phyloP scores from a whole-genome alignment of 768 basidiomycete species.

The Vishniacozyma victoriae region DNA sequence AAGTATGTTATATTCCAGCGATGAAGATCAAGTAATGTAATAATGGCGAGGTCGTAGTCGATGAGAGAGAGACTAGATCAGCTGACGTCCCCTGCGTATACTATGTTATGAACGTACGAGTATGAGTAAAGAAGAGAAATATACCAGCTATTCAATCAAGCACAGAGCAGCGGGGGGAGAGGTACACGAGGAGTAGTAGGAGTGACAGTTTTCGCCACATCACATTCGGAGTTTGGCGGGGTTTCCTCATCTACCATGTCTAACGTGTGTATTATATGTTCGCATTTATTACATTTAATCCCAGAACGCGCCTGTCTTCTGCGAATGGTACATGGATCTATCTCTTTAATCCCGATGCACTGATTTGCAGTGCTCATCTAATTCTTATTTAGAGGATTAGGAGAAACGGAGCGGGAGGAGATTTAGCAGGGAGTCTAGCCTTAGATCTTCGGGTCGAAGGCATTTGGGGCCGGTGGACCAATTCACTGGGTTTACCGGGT shows the following conservation, averaged over 20 bases:
- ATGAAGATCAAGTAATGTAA: too few species aligned
- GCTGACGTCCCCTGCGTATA: background rate
- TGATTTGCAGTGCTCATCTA: slow-evolving; percentile 26
- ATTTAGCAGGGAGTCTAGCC: too few species aligned
- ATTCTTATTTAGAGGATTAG: slow-evolving; percentile 3
- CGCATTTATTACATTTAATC: slow-evolving; percentile 7
- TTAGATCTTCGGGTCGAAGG: too few species aligned
- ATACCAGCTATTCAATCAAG: too few species aligned
- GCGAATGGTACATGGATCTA: background rate
- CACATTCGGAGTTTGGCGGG: background rate
- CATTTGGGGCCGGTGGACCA: too few species aligned
- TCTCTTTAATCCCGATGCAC: slow-evolving; percentile 32
- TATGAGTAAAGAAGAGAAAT: background rate
- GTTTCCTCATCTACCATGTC: background rate
- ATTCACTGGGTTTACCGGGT: too few species aligned
- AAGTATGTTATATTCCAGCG: too few species aligned
- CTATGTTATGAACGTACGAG: background rate
- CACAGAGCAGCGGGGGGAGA: background rate
- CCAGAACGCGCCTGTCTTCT: background rate
- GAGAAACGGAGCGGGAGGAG: slow-evolving; percentile 45
- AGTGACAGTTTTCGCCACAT: background rate
- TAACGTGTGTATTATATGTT: background rate
- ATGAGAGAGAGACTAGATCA: background rate
- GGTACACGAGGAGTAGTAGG: background rate
- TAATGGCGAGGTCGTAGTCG: too few species aligned